Base-by-base conservation (phyloP, 345 rosid species). In the Populus davidiana region DNA sequence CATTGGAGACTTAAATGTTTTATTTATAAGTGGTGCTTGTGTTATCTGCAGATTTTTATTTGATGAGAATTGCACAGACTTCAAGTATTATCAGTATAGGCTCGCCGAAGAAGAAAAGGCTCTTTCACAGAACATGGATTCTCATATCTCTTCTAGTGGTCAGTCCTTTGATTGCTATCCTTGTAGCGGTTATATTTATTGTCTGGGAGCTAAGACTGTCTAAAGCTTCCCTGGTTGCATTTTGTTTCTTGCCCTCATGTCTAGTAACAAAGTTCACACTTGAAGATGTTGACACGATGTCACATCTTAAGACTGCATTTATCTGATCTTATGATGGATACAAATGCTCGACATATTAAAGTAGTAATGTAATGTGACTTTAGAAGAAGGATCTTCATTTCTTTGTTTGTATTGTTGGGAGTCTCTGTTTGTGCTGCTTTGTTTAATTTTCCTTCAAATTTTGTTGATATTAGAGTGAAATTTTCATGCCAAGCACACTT, bases 41-140 rank as follows among this genome's bases (percentile, higher is more conserved):
- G 50, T 75, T 49, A 36, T 66, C 5, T 85, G 81, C 86, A 96
- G 99, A 72, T 94, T 96, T 87, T 89, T 94, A 76, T 94, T 91
- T 81, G 94, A 96, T 69, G 89, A 88, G 90, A 86, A 83, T 71
- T 92, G 93, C 84, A 80, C 92, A 49, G 98, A 92, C 70, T 94
- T 89, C 88, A 94, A 94, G 77, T 96, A 96, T 75, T 92, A 94
- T 76, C 85, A 85, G 77, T 89, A 83, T 81, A 90, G 76, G 83
- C 97, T 94, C 76, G 85, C 86, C 7, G 96, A 92, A 82, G 99
- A 96, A 89, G 97, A 90, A 81, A 94, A 85, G 35, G 79, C 81
- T 71, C 82, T 92, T 80, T 85, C 87, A 63, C 86, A 71, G 85
- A 72, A 81, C 29, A 85, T 74, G 82, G 97, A 89, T 71, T 80